phyloP scores from a whole-genome alignment of 2,329 filamentous ascomycete genomes.

The Aspergillus sp. region DNA sequence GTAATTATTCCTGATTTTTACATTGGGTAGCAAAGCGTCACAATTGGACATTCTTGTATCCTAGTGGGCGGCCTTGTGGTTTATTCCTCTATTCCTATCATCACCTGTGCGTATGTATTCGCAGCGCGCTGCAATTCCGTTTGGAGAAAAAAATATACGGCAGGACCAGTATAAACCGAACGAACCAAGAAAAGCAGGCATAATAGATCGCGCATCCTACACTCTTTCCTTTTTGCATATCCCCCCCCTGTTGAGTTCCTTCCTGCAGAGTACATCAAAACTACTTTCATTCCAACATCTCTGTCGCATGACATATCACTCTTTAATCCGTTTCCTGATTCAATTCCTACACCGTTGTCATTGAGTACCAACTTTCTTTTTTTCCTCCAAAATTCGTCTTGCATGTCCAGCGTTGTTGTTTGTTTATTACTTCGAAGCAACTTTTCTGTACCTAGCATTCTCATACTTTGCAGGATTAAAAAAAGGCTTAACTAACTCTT shows the following conservation, averaged over 20 bases:
- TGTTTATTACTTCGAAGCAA: background rate
- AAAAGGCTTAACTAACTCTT: background rate
- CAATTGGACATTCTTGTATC: slow-evolving; percentile 4
- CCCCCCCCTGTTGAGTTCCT: background rate
- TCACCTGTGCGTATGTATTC: slow-evolving; percentile 6
- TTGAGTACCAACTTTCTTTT: background rate
- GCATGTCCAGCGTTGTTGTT: background rate
- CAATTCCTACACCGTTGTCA: background rate
- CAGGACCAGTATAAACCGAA: slow-evolving; percentile 13
- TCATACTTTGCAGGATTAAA: background rate
- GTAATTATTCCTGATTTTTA: background rate
- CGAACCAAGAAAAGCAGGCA: background rate
- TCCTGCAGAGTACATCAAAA: slow-evolving; percentile 1
- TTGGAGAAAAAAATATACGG: slow-evolving; percentile 8
- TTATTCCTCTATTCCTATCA: background rate
- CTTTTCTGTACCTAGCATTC: background rate
- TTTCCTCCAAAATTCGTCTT: background rate
- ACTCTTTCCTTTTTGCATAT: background rate
- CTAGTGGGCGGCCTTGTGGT: background rate
- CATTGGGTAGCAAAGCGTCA: slow-evolving; percentile 7
- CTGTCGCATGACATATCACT: background rate
- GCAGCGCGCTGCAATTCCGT: slow-evolving; percentile 1
- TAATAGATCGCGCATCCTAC: background rate
- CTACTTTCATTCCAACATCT: background rate
- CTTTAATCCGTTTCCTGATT: background rate